Evolutionary conservation across 2,329 filamentous ascomycete genomes (phyloP).

Genomic region (Fusarium fujikuroi): DNA sequence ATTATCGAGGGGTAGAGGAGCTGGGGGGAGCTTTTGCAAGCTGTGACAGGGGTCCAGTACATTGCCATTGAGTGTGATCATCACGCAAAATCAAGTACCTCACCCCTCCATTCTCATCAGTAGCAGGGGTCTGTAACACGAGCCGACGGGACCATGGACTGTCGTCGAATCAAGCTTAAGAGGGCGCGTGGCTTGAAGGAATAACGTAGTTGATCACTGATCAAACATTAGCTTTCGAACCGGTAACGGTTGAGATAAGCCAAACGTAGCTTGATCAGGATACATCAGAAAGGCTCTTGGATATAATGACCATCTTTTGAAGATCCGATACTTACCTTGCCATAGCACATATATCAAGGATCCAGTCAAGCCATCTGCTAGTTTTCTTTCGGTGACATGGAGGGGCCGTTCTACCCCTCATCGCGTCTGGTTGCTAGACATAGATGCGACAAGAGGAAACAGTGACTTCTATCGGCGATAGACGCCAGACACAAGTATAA

Average conservation of each 20-base stretch:
- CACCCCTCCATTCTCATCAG: constrained; percentile 30
- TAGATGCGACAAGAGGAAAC: constrained; percentile 29
- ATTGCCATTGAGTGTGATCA: constrained; percentile 3
- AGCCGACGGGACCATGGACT: constrained; percentile 22
- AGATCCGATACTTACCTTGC: not conserved
- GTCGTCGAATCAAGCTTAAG: constrained; percentile 34
- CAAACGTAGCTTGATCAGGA: not conserved
- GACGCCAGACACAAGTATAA: not conserved
- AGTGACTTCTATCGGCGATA: not conserved
- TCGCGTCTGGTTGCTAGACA: constrained; percentile 1
- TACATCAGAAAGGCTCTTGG: not conserved
- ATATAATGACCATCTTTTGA: not conserved
- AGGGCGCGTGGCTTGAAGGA: constrained; percentile 15
- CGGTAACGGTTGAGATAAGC: not conserved
- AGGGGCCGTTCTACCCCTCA: constrained; percentile 31
- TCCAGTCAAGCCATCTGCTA: not conserved
- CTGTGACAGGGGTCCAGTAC: constrained; percentile 35
- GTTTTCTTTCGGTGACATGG: not conserved
- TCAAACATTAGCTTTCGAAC: not conserved
- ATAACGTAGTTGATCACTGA: constrained; percentile 9
- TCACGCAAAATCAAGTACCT: constrained; percentile 32
- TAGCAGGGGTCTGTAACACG: constrained; percentile 42
- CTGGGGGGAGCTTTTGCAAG: constrained; percentile 30
- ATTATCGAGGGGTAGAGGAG: constrained; percentile 36
- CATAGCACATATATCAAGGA: not conserved